Conservation (phyloP, 306 rosid species). For the Cyamopsis tetragonoloba region DNA sequence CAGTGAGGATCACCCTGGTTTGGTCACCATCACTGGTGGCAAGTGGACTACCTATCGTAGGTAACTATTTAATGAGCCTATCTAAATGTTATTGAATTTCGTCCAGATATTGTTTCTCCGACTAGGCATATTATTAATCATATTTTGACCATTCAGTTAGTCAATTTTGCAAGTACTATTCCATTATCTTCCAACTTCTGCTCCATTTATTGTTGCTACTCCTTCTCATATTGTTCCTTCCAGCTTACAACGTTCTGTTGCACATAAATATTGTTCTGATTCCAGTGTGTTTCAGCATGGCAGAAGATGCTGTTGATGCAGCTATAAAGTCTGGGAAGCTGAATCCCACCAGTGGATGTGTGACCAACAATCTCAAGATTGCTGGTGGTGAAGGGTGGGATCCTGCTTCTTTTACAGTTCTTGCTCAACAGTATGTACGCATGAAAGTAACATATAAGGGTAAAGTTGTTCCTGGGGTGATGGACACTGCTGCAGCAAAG, state of each 20-base stretch:
- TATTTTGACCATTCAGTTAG: background rate
- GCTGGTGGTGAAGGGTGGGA: slow-evolving; percentile 84
- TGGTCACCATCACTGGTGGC: slow-evolving; percentile 87
- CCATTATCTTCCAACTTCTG: background rate
- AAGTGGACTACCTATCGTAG: slow-evolving; percentile 90
- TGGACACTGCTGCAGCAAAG: slow-evolving; percentile 78
- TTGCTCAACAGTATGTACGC: slow-evolving; percentile 68
- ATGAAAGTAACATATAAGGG: slow-evolving; percentile 60
- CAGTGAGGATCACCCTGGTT: slow-evolving; percentile 73
- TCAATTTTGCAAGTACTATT: background rate
- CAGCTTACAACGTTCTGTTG: background rate
- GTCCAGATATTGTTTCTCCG: slow-evolving; percentile 8
- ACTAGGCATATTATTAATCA: background rate
- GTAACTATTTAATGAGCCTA: slow-evolving; percentile 34
- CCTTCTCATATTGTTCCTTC: background rate
- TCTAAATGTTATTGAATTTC: slow-evolving; percentile 11
- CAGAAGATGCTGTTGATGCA: slow-evolving; percentile 83
- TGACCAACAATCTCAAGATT: slow-evolving; percentile 50
- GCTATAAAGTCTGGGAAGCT: slow-evolving; percentile 80
- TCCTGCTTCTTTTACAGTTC: slow-evolving; percentile 67
- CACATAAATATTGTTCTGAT: slow-evolving; percentile 19
- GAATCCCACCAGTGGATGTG: slow-evolving; percentile 48
- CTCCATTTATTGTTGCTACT: background rate
- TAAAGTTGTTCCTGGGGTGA: slow-evolving; percentile 70
- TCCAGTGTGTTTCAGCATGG: slow-evolving; percentile 61